Conservation (phyloP, 2,329 filamentous ascomycete genomes). For the Alternaria solani region DNA sequence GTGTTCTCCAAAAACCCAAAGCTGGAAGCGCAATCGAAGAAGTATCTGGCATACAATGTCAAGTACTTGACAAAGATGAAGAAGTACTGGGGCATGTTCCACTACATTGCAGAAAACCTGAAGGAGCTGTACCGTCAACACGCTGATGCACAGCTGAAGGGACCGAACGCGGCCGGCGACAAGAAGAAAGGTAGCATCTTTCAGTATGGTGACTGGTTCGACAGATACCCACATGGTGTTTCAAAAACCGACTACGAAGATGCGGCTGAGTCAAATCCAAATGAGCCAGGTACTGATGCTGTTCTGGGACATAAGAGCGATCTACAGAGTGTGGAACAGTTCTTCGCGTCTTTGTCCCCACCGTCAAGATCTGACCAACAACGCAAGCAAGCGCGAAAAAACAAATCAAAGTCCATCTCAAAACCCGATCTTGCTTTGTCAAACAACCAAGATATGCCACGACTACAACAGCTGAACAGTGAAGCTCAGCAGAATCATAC, state of each 20-base stretch:
- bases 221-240: conserved; percentile 91
- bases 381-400: conserved; percentile 61
- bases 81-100: conserved; percentile 98
- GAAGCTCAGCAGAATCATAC: conserved; percentile 34
- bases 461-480: conserved; percentile 29
- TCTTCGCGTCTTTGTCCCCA: conserved; percentile 82
- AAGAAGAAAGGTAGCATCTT: conserved; percentile 68
- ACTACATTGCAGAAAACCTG: conserved; percentile 93
- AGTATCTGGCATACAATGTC: conserved; percentile 85
- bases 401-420: conserved; percentile 49
- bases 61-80: conserved; percentile 95
- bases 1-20: conserved; percentile 85
- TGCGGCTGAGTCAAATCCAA: conserved; percentile 70
- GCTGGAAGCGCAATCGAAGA: conserved; percentile 80
- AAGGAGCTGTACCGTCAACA: conserved; percentile 87
- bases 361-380: conserved; percentile 57
- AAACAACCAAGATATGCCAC: conserved; percentile 37
- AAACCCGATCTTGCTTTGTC: conserved; percentile 35
- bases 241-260: conserved; percentile 85
- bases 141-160: conserved; percentile 79
- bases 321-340: conserved; percentile 93
- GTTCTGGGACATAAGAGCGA: conserved; percentile 89
- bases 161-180: conserved; percentile 55
- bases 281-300: conserved; percentile 83
- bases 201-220: conserved; percentile 98